Conservation (phyloP, 2,329 filamentous ascomycete species). For the Fusarium tupiense region DNA sequence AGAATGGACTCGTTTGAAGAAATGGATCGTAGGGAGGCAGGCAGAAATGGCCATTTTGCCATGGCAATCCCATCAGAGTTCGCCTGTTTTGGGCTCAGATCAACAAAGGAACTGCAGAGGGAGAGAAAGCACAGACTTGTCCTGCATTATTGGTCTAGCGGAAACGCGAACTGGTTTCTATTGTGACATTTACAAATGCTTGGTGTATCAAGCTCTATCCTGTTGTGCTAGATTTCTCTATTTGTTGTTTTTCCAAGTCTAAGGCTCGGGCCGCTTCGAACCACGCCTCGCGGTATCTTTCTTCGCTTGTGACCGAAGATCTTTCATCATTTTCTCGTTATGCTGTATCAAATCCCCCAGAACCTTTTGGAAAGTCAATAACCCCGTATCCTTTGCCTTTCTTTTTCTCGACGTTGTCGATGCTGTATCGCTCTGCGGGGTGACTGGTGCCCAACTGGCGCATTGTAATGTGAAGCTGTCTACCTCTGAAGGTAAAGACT, state of each 20-base stretch:
- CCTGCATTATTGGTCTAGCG: fast-evolving
- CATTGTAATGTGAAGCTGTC: background rate
- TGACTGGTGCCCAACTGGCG: background rate
- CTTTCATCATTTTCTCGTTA: background rate
- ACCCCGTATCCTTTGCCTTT: too few relatives aligned
- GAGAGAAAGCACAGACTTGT: background rate
- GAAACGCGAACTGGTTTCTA: background rate
- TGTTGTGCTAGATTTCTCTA: background rate
- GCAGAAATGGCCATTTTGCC: background rate
- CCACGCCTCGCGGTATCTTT: background rate
- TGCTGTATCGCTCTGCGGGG: background rate
- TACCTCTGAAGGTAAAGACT: background rate
- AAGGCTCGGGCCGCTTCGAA: fast-evolving
- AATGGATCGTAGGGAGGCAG: too few relatives aligned
- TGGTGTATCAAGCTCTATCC: background rate
- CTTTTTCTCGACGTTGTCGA: background rate
- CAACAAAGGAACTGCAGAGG: background rate
- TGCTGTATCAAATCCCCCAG: background rate
- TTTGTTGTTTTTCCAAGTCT: too few relatives aligned
- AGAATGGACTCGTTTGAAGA: fast-evolving
- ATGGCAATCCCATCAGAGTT: background rate
- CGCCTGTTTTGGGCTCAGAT: fast-evolving
- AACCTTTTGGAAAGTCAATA: background rate
- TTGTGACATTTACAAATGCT: background rate
- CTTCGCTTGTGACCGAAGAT: background rate